Conservation (phyloP, 2,329 filamentous ascomycete species). For the Hymenoscyphus fructigenus region DNA sequence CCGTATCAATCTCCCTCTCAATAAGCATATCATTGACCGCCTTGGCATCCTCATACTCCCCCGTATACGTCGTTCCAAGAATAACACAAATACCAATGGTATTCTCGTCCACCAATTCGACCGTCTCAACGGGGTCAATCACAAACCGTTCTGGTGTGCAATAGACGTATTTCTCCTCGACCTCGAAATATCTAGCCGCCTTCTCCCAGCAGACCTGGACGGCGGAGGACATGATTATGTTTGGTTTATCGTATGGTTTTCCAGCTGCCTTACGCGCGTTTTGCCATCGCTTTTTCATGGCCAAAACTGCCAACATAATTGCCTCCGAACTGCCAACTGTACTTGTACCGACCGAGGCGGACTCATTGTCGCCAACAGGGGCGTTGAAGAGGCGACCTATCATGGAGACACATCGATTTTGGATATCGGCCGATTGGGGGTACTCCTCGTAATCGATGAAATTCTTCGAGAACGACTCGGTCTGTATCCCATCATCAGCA, state of each 20-base stretch:
- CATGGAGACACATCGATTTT: constrained; percentile 90
- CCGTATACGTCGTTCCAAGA: constrained; percentile 90
- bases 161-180: constrained; percentile 81
- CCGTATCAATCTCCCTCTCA: constrained; percentile 71
- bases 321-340: constrained; percentile 91
- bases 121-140: constrained; percentile 62
- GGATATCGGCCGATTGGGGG: constrained; percentile 77
- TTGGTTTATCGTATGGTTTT: constrained; percentile 77
- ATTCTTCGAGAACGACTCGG: constrained; percentile 89
- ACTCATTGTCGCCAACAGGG: constrained; percentile 54
- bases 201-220: constrained; percentile 99
- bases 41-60: constrained; percentile 93
- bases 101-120: constrained; percentile 63
- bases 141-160: constrained; percentile 62
- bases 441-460: constrained; percentile 91
- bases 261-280: constrained; percentile 80
- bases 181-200: constrained; percentile 82
- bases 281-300: constrained; percentile 96
- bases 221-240: constrained; percentile 93
- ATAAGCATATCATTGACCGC: constrained; percentile 84
- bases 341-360: constrained; percentile 78
- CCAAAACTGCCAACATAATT: constrained; percentile 78
- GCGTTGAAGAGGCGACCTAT: constrained; percentile 88
- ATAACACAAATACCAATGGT: constrained; percentile 92
- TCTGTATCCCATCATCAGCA: constrained; percentile 21